Evolutionary conservation across 495 filamentous ascomycete species (phyloP).

Genomic region (Penicillium diatomitis): DNA sequence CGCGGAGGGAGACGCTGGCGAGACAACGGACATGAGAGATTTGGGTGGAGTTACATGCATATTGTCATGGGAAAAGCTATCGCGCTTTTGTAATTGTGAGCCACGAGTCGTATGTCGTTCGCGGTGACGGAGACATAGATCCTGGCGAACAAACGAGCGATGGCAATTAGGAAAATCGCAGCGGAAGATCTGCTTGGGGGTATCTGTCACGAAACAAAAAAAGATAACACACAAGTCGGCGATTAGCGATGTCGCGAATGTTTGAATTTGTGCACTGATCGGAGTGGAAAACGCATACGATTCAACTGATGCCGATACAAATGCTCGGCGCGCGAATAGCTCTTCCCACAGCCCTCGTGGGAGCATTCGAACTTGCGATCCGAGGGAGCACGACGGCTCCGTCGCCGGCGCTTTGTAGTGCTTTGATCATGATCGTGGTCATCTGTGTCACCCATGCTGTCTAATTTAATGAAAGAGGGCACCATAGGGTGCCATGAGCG

Average conservation of each 20-base stretch:
- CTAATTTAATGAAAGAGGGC: constrained; percentile 7
- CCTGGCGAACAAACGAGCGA: constrained; percentile 87
- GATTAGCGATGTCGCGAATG: neutral
- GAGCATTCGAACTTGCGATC: constrained; percentile 96
- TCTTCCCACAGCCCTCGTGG: constrained; percentile 84
- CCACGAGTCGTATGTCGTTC: constrained; percentile 95
- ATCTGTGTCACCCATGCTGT: constrained; percentile 17
- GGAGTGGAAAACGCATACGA: constrained; percentile 44
- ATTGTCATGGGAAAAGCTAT: constrained; percentile 37
- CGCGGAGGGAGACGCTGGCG: constrained; percentile 15
- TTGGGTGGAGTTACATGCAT: constrained; percentile 12
- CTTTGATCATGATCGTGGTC: constrained; percentile 9
- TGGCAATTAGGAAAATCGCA: constrained; percentile 91
- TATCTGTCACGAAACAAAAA: constrained; percentile 34
- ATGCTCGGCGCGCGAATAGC: constrained; percentile 94
- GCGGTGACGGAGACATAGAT: constrained; percentile 86
- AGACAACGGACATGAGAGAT: constrained; percentile 9
- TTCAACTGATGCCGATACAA: constrained; percentile 95
- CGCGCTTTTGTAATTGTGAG: constrained; percentile 87
- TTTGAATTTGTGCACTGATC: neutral
- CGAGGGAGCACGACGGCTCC: constrained; percentile 58
- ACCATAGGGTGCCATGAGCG: constrained; percentile 18
- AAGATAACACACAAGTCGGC: neutral
- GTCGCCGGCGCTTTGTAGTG: constrained; percentile 21
- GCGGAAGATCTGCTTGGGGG: constrained; percentile 88